Evolutionary conservation across 2,329 filamentous ascomycete species (phyloP), one percentile per base, ranked within the genome.

Genomic region (Diaporthe ilicicola): DNA sequence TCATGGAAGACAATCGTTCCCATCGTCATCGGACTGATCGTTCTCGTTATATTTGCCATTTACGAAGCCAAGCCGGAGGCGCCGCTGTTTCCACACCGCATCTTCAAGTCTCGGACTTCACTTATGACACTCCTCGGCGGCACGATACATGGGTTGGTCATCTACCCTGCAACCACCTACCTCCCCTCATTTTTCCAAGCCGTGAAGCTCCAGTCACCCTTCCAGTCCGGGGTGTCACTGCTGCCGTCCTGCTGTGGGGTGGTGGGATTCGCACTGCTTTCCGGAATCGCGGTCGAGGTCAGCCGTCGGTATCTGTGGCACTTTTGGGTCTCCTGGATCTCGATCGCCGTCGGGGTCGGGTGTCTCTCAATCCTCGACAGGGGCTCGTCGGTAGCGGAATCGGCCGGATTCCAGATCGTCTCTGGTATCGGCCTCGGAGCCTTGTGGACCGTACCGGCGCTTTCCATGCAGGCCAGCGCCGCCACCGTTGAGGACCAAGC

Each of bases 401-500:
- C 59, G 0, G 71, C 70, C 37, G 74, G 75, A 8, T 71, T 80
- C 22, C 79, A 75, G 22, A 67, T 80, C 19, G 69, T 81, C n/a
- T 70, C 64, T 37, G 78, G 77, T 19, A 68, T 54, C n/a, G 67
- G 67, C 15, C 67, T 69, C 2, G 67, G 67, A 6, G 54, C 67
- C 17, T 9, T 69, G 17, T 69, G 44, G 32, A 53, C 67, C 3
- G 59, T 70, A 39, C 68, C 75, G 1, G 79, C 79, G 9, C 67
- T 83, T 1, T 76, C 80, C 22, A 77, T 82, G 67, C 78, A 81
- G 65, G 81, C 81, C 0, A 82, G 78, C 54, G 78, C 76, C 19
- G 56, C 73, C 3, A 54, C n/a, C 12, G 77, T 79, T 5, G 77
- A 83, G 48, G 81, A 83, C 55, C 74, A 68, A 7, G 81, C 81